A percentile compares a stretch with the other conserved stretches of the same genome.
Conservation (phyloP, 1,284 basidiomycete species). For the Coniferiporia sulphurascens region DNA sequence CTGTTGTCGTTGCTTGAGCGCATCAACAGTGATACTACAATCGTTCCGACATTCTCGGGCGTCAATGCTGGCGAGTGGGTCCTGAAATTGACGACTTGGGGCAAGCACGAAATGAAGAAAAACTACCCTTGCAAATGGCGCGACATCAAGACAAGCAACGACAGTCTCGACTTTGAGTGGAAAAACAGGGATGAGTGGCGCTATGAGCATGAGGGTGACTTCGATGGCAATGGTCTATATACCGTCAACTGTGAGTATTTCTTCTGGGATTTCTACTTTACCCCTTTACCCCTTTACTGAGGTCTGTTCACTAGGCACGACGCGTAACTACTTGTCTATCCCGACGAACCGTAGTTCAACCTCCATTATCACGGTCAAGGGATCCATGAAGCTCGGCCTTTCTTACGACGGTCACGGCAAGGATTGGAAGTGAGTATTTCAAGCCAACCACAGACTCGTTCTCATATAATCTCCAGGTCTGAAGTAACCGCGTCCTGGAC, state of each 20-base stretch:
- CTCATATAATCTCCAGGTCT: background rate
- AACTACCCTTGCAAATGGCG: slow-evolving; percentile 24
- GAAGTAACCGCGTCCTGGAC: slow-evolving; percentile 11
- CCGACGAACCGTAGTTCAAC: slow-evolving; percentile 24
- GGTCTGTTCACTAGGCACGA: slow-evolving; percentile 23
- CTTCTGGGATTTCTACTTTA: background rate
- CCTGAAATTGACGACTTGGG: slow-evolving; percentile 28
- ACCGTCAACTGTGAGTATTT: slow-evolving; percentile 8
- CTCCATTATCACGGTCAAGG: slow-evolving; percentile 28
- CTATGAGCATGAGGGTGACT: slow-evolving; percentile 18
- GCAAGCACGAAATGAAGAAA: slow-evolving; percentile 25
- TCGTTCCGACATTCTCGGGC: slow-evolving; percentile 28
- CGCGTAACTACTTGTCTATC: slow-evolving; percentile 29
- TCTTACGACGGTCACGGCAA: slow-evolving; percentile 8
- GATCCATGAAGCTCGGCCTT: slow-evolving; percentile 26
- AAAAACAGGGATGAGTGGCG: slow-evolving; percentile 18
- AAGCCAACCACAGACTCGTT: background rate
- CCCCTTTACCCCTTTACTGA: background rate
- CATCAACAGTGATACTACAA: slow-evolving; percentile 30
- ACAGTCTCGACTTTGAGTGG: slow-evolving; percentile 19
- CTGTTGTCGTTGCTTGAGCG: slow-evolving; percentile 26
- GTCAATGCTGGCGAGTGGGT: slow-evolving; percentile 26
- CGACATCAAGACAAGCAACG: slow-evolving; percentile 14
- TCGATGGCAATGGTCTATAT: slow-evolving; percentile 9
- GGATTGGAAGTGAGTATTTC: slow-evolving; percentile 14